Evolutionary conservation across 2,329 filamentous ascomycete genomes (phyloP).

Genomic region (Aspergillus ochraceoroseus): DNA sequence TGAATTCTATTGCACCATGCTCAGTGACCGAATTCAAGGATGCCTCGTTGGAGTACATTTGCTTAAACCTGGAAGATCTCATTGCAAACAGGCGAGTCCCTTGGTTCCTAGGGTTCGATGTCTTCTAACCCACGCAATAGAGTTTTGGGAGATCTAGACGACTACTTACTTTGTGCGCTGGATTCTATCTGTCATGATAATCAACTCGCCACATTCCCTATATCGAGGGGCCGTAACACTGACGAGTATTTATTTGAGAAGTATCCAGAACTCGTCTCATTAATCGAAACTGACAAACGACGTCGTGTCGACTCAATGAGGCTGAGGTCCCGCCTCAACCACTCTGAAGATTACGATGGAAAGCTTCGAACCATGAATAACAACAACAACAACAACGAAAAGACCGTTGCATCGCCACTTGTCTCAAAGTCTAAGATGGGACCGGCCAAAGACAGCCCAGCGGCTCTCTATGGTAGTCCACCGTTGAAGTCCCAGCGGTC

Average conservation of each 20-base stretch:
- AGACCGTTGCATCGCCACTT: conserved; percentile 49
- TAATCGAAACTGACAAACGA: conserved; percentile 46
- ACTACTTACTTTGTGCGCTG: conserved; percentile 73
- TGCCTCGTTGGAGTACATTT: conserved; percentile 83
- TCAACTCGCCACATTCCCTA: conserved; percentile 70
- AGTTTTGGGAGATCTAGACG: conserved; percentile 77
- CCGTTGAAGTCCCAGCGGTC: conserved; percentile 64
- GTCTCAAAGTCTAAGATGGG: conserved; percentile 40
- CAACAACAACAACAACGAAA: too few species aligned
- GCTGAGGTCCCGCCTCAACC: conserved; percentile 58
- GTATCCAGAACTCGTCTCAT: conserved; percentile 44
- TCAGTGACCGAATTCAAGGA: conserved; percentile 82
- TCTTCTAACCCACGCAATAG: conserved; percentile 39
- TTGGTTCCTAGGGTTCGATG: conserved; percentile 6
- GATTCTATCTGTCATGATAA: conserved; percentile 76
- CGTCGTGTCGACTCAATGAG: conserved; percentile 71
- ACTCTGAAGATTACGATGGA: conserved; percentile 63
- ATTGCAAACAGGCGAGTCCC: conserved; percentile 68
- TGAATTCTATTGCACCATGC: conserved; percentile 82
- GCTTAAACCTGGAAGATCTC: conserved; percentile 83
- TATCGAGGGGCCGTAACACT: conserved; percentile 69
- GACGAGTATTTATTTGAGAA: conserved; percentile 50
- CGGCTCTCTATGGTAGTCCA: conserved; percentile 57
- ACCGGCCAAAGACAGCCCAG: conserved; percentile 38
- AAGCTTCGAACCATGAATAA: conserved; percentile 58